A percentile compares a stretch with the other conserved stretches of the same genome.
phyloP scores from a whole-genome alignment of 768 basidiomycete species.

The Suillus bovinus region DNA sequence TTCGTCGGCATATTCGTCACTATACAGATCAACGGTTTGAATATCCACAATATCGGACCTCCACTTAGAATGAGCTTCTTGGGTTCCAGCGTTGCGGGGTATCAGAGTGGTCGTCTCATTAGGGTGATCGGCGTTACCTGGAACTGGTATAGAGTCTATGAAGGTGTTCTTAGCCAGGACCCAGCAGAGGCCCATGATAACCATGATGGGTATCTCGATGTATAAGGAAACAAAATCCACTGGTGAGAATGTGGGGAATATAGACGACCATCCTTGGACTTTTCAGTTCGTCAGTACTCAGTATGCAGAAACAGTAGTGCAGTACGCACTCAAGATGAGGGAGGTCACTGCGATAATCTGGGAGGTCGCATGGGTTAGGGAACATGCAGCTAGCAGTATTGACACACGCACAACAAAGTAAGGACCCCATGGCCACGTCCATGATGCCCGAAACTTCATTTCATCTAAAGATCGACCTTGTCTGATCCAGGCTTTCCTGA shows the following conservation, averaged over 20 bases:
- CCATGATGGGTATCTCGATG: conserved; percentile 74
- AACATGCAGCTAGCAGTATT: neutral
- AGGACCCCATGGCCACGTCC: conserved; percentile 88
- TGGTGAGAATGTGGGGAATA: conserved; percentile 62
- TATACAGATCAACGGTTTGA: conserved; percentile 56
- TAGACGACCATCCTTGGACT: conserved; percentile 89
- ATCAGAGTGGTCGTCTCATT: conserved; percentile 21
- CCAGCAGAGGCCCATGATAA: conserved; percentile 66
- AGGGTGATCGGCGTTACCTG: conserved; percentile 6
- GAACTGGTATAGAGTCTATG: conserved; percentile 3
- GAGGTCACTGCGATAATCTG: conserved; percentile 53
- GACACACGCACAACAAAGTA: conserved; percentile 63
- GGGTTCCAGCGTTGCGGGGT: conserved; percentile 13
- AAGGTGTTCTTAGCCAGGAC: conserved; percentile 36
- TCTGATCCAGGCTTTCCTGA: conserved; percentile 73
- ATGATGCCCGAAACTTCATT: conserved; percentile 70
- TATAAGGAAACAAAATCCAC: conserved; percentile 80
- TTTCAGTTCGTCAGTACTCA: conserved; percentile 13
- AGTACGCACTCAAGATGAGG: conserved; percentile 61
- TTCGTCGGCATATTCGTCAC: conserved; percentile 57
- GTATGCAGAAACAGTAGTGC: neutral
- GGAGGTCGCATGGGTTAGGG: neutral
- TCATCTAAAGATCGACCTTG: conserved; percentile 71
- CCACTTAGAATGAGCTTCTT: conserved; percentile 6
- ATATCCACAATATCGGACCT: conserved; percentile 61